These are phyloP conservation scores for Tillandsia fasciculata DNA, from an alignment of 176 grass and related monocot species.

Conservation along the genomic window DNA sequence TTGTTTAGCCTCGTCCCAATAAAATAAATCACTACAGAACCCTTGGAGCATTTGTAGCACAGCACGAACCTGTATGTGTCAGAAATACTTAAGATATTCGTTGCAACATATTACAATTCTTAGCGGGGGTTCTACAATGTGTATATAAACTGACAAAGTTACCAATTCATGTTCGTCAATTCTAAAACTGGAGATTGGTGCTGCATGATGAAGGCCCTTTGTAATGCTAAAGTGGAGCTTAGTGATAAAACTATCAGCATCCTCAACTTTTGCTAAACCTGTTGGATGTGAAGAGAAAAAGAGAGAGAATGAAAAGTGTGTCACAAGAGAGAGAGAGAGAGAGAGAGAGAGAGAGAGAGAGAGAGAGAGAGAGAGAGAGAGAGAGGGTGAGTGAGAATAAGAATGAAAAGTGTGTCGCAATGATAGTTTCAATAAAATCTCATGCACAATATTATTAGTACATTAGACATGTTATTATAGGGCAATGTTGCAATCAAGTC, in stretches of 20 bases:
- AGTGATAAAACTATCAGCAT: conserved; percentile 46
- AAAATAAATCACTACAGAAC: conserved; percentile 43
- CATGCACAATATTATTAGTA: no score
- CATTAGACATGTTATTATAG: no score
- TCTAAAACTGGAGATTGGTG: conserved; percentile 34
- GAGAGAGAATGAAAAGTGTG: no score
- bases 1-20: conserved; percentile 37
- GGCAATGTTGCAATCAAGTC: no score
- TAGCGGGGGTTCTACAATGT: neutral
- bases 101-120: conserved; percentile 8
- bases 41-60: conserved; percentile 80
- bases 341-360: neutral
- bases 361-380: neutral
- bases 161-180: conserved; percentile 72
- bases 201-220: conserved; percentile 54
- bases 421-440: no score
- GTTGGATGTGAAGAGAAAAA: neutral
- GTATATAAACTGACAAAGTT: conserved; percentile 5
- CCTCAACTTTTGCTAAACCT: conserved; percentile 24
- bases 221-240: conserved; percentile 66
- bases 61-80: conserved; percentile 40
- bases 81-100: neutral
- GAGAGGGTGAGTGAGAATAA: no score
- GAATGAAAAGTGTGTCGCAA: no score
- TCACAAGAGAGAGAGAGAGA: neutral